A percentile compares a stretch with the other conserved stretches of the same genome.
Evolutionary conservation across 1,284 basidiomycete genomes (phyloP).

Genomic region (Lignosus rhinocerotis): DNA sequence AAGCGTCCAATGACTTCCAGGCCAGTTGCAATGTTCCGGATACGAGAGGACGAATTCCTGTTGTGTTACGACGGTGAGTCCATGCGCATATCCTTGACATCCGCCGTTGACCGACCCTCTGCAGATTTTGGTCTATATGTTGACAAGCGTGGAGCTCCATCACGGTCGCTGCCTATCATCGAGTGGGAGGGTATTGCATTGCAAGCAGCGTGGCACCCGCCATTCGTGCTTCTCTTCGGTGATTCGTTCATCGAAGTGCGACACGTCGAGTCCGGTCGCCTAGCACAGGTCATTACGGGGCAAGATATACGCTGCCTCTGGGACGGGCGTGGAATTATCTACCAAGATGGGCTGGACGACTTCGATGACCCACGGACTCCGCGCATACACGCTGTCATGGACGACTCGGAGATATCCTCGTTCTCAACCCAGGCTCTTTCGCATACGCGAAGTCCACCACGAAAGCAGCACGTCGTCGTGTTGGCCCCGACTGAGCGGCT

Average conservation of each 20-base stretch:
- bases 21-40: constrained; percentile 91
- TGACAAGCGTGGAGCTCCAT: constrained; percentile 84
- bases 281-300: constrained; percentile 87
- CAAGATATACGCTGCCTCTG: constrained; percentile 85
- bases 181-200: constrained; percentile 95
- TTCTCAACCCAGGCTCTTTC: background rate
- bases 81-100: background rate
- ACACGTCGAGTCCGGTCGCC: constrained; percentile 80
- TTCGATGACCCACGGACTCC: constrained; percentile 62
- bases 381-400: constrained; percentile 75
- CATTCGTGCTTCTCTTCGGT: constrained; percentile 90
- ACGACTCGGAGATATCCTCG: constrained; percentile 45
- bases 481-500: constrained; percentile 78
- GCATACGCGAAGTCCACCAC: constrained; percentile 35
- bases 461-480: constrained; percentile 75
- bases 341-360: constrained; percentile 39
- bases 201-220: constrained; percentile 84
- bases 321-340: constrained; percentile 70
- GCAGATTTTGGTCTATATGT: constrained; percentile 91
- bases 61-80: constrained; percentile 85
- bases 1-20: constrained; percentile 80
- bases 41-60: constrained; percentile 86
- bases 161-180: constrained; percentile 70
- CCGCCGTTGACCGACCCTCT: background rate
- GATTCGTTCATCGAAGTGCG: constrained; percentile 91